Percentiles rank a stretch among this genome's conserved stretches.
These are phyloP conservation scores for Cytospora piceicola DNA, from an alignment of 2,329 filamentous ascomycete species.

Conservation along the genomic window DNA sequence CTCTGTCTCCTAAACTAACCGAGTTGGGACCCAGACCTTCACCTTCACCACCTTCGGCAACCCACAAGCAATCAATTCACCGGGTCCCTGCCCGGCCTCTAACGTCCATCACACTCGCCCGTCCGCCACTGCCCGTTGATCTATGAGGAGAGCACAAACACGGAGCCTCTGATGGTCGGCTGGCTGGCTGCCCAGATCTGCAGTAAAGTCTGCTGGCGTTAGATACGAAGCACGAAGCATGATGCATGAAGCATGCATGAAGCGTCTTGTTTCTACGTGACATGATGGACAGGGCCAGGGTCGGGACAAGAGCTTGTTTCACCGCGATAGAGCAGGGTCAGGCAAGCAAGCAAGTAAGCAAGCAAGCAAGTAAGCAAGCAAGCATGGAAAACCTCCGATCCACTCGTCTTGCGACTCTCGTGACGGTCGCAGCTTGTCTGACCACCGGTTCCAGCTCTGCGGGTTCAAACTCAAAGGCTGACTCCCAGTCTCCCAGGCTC, in stretches of 20 bases:
- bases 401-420: slow-evolving; percentile 3
- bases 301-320: slow-evolving; percentile 24
- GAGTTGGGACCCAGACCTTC: neutral
- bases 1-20: slow-evolving; percentile 6
- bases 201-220: too few species aligned
- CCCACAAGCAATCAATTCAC: slow-evolving; percentile 1
- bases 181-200: neutral
- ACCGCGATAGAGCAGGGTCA: too few species aligned
- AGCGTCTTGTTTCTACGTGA: neutral
- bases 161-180: neutral
- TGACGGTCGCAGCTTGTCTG: neutral
- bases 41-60: neutral
- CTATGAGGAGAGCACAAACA: neutral
- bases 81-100: slow-evolving; percentile 3
- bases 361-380: slow-evolving; percentile 7
- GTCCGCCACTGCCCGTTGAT: neutral
- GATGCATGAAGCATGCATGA: neutral
- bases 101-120: neutral
- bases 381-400: neutral
- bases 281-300: slow-evolving; percentile 9
- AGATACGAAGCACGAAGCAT: neutral
- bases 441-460: neutral
- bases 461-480: neutral
- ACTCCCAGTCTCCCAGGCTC: too few species aligned
- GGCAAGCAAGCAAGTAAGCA: too few species aligned